Evolutionary conservation across 495 filamentous ascomycete genomes (phyloP), one percentile per base, ranked within the genome.

Genomic region (Friedmanniomyces simplex): DNA sequence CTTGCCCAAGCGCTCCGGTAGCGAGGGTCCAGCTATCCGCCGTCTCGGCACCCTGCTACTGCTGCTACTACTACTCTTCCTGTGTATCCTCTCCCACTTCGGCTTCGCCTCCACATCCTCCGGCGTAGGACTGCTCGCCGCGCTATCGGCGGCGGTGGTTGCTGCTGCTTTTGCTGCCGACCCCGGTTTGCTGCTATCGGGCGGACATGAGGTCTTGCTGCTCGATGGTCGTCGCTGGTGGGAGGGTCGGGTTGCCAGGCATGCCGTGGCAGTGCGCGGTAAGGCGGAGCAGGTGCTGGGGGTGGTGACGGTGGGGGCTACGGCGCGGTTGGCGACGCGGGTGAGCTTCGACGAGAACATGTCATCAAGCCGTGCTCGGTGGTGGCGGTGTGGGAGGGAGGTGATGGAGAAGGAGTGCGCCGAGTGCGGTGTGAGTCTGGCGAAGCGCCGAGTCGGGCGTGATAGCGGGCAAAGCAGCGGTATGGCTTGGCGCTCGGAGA

Each of bases 251-350:
- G 12, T 16, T 1, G 54, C 20, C 3, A 21, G 41, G 3, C 43
- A 52, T 34, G 21, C 52, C 48, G 30, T 41, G 60, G 26, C 52
- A 28, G 55, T 54, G 51, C 13, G 24, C 1, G 57, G 14, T 5
- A 55, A 41, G 45, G 26, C n/a, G 26, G 30, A 52, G 32, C 55
- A 37, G 47, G 11, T 52, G 41, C 22, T 24, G 16, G 37, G 8
- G 47, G 54, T 21, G 11, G 48, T 50, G 20, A 48, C n/a, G 16
- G 59, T 4, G 20, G 32, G 18, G 1, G 54, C 43, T 16, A 64
- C 53, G 52, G 49, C 64, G 51, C 48, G 63, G 52, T 50, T 53
- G 63, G 55, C 59, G 63, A 25, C 63, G 28, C 51, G 66, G 51
- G 46, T 66, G 43, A 63, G 52, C 24, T 52, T 63, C 7, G 56